These are phyloP conservation scores for Aspergillus fructus DNA, from an alignment of 2,329 filamentous ascomycete genomes.

Conservation along the genomic window DNA sequence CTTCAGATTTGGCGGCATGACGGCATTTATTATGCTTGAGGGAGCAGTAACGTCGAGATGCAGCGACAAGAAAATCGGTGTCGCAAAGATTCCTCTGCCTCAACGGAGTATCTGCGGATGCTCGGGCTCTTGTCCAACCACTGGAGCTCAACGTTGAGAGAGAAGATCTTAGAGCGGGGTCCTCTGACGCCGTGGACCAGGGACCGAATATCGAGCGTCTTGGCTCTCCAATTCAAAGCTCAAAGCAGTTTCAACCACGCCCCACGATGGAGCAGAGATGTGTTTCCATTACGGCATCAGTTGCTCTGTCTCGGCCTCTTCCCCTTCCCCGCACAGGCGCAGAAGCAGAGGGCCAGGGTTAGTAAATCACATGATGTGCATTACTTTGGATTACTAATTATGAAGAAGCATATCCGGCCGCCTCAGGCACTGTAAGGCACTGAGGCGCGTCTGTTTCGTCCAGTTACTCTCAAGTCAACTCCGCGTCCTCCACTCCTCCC, in stretches of 20 bases:
- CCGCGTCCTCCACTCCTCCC: conserved; percentile 10
- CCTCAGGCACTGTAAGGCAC: conserved; percentile 19
- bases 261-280: conserved; percentile 13
- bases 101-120: background rate
- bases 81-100: conserved; percentile 1
- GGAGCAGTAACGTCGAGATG: background rate
- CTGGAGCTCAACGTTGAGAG: background rate
- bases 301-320: background rate
- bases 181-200: conserved; percentile 10
- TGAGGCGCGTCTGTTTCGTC: conserved; percentile 20
- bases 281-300: conserved; percentile 25
- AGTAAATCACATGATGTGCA: background rate
- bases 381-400: background rate
- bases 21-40: background rate
- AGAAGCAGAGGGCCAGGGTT: conserved; percentile 8
- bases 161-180: conserved; percentile 16
- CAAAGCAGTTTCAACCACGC: background rate
- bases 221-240: conserved; percentile 14
- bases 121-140: background rate
- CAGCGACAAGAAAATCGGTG: background rate
- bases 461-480: conserved; percentile 9
- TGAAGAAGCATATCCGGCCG: background rate
- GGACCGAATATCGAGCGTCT: conserved; percentile 10
- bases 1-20: background rate
- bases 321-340: conserved; percentile 2